These are phyloP conservation scores for Vachellia pachyceras DNA, from an alignment of 306 rosid species.

Conservation along the genomic window DNA sequence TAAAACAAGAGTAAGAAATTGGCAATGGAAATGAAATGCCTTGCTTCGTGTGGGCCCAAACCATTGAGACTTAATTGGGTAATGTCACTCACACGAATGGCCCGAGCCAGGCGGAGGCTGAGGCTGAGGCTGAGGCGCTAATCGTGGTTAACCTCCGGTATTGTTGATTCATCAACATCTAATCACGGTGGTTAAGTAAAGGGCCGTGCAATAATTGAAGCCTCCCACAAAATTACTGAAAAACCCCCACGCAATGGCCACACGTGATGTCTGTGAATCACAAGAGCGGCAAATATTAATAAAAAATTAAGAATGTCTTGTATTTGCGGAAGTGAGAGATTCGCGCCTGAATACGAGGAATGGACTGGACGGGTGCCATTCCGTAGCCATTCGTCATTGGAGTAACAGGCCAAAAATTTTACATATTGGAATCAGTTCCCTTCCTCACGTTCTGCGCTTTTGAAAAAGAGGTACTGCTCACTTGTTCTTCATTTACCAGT, in stretches of 20 bases:
- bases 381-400: too few relatives aligned
- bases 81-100: not conserved
- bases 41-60: too few relatives aligned
- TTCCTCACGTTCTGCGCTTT: not conserved
- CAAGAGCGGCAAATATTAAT: not conserved
- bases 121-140: not conserved
- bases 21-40: too few relatives aligned
- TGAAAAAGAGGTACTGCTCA: not conserved
- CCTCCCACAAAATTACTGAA: not conserved
- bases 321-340: not conserved
- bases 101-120: not conserved
- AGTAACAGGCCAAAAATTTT: not conserved
- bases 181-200: not conserved
- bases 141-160: not conserved
- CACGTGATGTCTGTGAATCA: not conserved
- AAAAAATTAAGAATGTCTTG: not conserved
- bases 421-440: not conserved
- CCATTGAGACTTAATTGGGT: not conserved
- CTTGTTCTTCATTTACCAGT: not conserved
- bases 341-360: not conserved
- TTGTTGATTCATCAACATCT: not conserved
- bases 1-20: too few relatives aligned
- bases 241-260: not conserved
- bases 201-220: not conserved
- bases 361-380: not conserved